Evolutionary conservation across 495 filamentous ascomycete genomes (phyloP), one percentile per base, ranked within the genome.

Genomic region (Xylaria palmicola): DNA sequence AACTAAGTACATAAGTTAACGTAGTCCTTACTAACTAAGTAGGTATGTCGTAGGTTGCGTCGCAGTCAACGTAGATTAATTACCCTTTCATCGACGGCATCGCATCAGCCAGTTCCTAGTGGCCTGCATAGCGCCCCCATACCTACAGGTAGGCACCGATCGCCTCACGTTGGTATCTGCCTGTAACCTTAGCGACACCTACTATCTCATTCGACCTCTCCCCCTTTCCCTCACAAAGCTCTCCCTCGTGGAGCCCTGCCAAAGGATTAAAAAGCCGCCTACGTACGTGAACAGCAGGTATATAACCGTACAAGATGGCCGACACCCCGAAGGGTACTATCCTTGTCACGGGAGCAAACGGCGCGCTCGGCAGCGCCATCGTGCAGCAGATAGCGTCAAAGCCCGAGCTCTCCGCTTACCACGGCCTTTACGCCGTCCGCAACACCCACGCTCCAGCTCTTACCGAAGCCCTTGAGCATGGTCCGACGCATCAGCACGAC

Each of bases 321-420:
- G 26, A 10, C 22, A 20, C 34, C 10, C 4, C 52, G 8, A 65
- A 60, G 26, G 48, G 48, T 5, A 65, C 59, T 36, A 60, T 68
- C 26, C 34, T 68, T 8, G 56, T 68, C 27, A 68, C 65, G 3
- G 65, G 65, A n/a, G 58, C 62, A n/a, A 68, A 68, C 37, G 65
- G 65, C 6, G 62, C 56, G 75, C 27, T 75, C 76, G 83, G 26
- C 76, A 78, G 44, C 74, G 81, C 65, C 72, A 79, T 62, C 71
- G 80, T 34, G 66, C 78, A 61, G 73, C 76, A 63, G 65, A 83
- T 59, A 71, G 82, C 50, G 71, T 75, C 70, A 49, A 62, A 63
- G 27, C 74, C 75, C 26, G 60, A 72, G 9, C 63, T 68, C 39
- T 60, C 70, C 15, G 43, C 58, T 72, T 59, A 66, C 75, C 49